Base-by-base conservation (phyloP, 176 grass and related monocot species). In the Carex littledalei region DNA sequence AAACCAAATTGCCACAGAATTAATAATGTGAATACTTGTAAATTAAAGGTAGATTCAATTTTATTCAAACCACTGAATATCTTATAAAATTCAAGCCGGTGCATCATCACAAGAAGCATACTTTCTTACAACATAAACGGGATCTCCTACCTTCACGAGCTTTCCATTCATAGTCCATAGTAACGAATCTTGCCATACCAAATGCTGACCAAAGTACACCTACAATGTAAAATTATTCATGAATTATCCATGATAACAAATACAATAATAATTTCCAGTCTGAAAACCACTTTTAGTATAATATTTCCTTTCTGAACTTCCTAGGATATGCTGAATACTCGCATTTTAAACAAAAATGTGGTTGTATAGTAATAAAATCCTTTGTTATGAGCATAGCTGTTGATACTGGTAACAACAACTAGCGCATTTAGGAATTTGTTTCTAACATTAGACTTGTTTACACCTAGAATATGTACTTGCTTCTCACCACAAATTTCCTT, bases 141-240 rank as follows among this genome's bases (percentile, higher is more conserved):
- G 87, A 86, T 98, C 93, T 0, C 93, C 87, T 6, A 93, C 85
- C 34, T 89, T 91, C 54, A 98, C 52, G 8, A 87, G 32, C 80
- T 81, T 92, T 64, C 76, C 89, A 86, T 84, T 71, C 15, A 45
- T 67, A 8, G n/a, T 62, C 11, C 10, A 61, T 14, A 81, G 88
- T 3, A 93, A 50, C 2, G 91, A 93, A 66, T 94, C 95, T 80
- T 83, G 90, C 80, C 91, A 98, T 26, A 94, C 91, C 82, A 94
- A 32, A 90, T 94, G 93, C 67, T 98, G 95, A 26, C 92, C 92
- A 67, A 98, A 94, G 63, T 86, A 98, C 5, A 93, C 92, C 92
- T 94, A 84, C 1, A 85, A 24, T 50, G 29, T 75, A 13, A 13
- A 83, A 24, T 75, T 75, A 87, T 39, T 14, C 3, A 47, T 66